Percentiles rank a stretch among this genome's conserved stretches.
Evolutionary conservation across 345 rosid genomes (phyloP).

Genomic region (Arabidopsis thaliana): TAIR10.1 NC_003070.9:25816001-25816500

Average conservation of each 20-base stretch:
- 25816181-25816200: constrained; percentile 73
- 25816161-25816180: constrained; percentile 78
- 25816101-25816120: constrained; percentile 78
- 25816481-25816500: constrained; percentile 86
- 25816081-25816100: constrained; percentile 95
- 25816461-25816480: constrained; percentile 50
- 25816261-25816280: constrained; percentile 33
- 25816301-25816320: neutral
- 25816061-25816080: constrained; percentile 80
- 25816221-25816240: constrained; percentile 67
- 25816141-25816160: constrained; percentile 78
- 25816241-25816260: constrained; percentile 83
- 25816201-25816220: constrained; percentile 84
- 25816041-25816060: constrained; percentile 78
- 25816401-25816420: constrained; percentile 55
- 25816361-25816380: constrained; percentile 53
- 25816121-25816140: constrained; percentile 95
- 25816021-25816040: constrained; percentile 60
- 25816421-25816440: constrained; percentile 40
- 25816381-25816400: constrained; percentile 55
- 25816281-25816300: constrained; percentile 11
- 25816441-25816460: constrained; percentile 28
- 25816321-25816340: neutral
- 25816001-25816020: constrained; percentile 52
- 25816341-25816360: constrained; percentile 68